Evolutionary conservation across 1,284 basidiomycete genomes (phyloP).

Genomic region (Sphagnurus paluster): DNA sequence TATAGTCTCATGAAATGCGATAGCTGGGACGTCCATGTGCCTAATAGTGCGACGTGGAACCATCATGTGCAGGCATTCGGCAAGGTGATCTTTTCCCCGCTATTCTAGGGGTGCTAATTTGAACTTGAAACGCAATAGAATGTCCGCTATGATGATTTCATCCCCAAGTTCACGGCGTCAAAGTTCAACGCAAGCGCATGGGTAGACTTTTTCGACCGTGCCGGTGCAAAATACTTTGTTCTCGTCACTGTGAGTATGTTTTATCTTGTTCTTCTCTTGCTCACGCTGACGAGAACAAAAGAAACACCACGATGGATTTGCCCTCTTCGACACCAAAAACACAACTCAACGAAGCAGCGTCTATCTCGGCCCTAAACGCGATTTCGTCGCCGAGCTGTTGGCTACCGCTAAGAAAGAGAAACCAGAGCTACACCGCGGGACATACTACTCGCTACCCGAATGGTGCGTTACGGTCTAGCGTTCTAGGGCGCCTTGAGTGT

Average conservation of each 20-base stretch:
- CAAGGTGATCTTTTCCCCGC: constrained; percentile 29
- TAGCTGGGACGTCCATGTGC: constrained; percentile 43
- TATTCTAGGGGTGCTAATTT: neutral
- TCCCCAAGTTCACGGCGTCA: constrained; percentile 49
- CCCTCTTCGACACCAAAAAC: constrained; percentile 53
- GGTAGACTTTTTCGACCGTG: constrained; percentile 52
- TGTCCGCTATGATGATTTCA: constrained; percentile 58
- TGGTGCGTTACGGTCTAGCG: too few relatives aligned
- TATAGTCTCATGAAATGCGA: neutral
- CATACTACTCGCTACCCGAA: constrained; percentile 54
- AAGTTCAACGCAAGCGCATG: constrained; percentile 55
- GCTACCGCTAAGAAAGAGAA: constrained; percentile 48
- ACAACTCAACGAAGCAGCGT: constrained; percentile 51
- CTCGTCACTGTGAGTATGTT: constrained; percentile 48
- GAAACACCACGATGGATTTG: constrained; percentile 54
- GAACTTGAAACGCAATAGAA: constrained; percentile 32
- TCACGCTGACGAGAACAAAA: constrained; percentile 15
- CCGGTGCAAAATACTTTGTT: constrained; percentile 66
- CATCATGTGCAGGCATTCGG: constrained; percentile 55
- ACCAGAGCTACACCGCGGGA: constrained; percentile 50
- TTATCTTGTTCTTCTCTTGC: neutral
- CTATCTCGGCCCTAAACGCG: constrained; percentile 49
- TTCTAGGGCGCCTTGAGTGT: too few relatives aligned
- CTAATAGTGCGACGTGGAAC: constrained; percentile 41
- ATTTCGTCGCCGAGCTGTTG: constrained; percentile 54